Conservation (phyloP, 2,329 filamentous ascomycete genomes). For the Aspergillus sp. region DNA sequence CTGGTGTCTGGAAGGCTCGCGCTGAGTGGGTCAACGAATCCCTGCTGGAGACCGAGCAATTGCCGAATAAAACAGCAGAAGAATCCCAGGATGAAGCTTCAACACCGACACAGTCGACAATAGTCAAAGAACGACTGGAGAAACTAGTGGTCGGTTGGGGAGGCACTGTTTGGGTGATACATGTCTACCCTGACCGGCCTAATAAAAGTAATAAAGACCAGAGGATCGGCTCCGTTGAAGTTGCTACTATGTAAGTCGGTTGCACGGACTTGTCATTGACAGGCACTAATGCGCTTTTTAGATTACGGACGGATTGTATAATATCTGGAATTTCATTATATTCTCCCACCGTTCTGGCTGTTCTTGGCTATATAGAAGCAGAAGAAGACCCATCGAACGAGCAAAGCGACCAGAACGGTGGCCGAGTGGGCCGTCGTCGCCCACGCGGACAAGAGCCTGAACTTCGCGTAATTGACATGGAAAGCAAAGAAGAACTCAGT, state of each 20-base stretch:
- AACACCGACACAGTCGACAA: slow-evolving; percentile 39
- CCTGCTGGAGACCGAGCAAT: slow-evolving; percentile 71
- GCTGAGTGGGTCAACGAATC: slow-evolving; percentile 91
- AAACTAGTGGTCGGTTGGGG: slow-evolving; percentile 94
- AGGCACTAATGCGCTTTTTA: slow-evolving; percentile 41
- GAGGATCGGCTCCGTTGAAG: slow-evolving; percentile 77
- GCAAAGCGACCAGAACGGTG: slow-evolving; percentile 33
- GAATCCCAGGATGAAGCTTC: slow-evolving; percentile 42
- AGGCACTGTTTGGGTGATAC: slow-evolving; percentile 91
- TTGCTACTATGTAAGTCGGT: slow-evolving; percentile 81
- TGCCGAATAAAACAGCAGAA: slow-evolving; percentile 33
- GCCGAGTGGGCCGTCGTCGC: slow-evolving; percentile 66
- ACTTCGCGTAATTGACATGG: slow-evolving; percentile 84
- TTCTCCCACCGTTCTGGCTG: slow-evolving; percentile 84
- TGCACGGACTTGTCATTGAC: not conserved
- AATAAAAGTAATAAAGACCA: slow-evolving; percentile 69
- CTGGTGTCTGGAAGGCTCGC: slow-evolving; percentile 87
- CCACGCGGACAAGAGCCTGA: slow-evolving; percentile 84
- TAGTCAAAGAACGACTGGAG: slow-evolving; percentile 54
- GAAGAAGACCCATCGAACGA: slow-evolving; percentile 67
- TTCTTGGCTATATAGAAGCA: slow-evolving; percentile 83
- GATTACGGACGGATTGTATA: slow-evolving; percentile 93
- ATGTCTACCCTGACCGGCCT: slow-evolving; percentile 74
- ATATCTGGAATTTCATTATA: slow-evolving; percentile 97
- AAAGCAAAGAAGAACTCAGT: slow-evolving; percentile 78